Base-by-base conservation (phyloP, 768 basidiomycete species). In the Phylloporus scabripes region DNA sequence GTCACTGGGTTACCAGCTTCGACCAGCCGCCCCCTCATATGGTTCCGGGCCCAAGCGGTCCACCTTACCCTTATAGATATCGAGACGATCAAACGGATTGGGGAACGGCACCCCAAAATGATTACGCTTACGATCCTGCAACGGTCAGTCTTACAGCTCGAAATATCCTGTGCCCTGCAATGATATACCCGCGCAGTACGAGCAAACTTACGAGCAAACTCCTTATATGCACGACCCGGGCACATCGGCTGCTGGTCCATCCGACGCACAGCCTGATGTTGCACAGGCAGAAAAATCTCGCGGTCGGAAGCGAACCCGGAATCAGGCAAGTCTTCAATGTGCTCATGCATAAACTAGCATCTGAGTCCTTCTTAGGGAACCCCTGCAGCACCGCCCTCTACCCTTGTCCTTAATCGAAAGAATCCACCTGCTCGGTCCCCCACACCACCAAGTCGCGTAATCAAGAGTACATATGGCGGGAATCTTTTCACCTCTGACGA, bases 391-490 rank as follows among this genome's bases (percentile, higher is more conserved):
- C 77, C 85, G 5, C 80, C 85, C 12, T 72, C 85, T 9, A 73
- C 79, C 14, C 70, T 89, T 28, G 87, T 88, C 7, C 72, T 77
- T 0, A 87, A 82, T 58, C 76, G 82, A 23, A 77, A 78, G 46
- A 75, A 73, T 28, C 83, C 84, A 0, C 77, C 81, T 17, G 84
- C 84, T 12, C 79, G 89, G 3, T 92, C 89, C 20, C 90, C 90
- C 4, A 88, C 87, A 0, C 90, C 90, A 11, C 90, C 90, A 17
- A 80, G 77, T 5, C 80, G 88, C 14, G 83, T 91, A 18, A 82
- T 92, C 62, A 91, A 89, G 68, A 92, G 89, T 59, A 91, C 89
- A 0, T 92, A 91, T 59, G 90, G 90, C 38, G 90, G 90, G 12
- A 92, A 92, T 60, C 64, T 91, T 33, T 92, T 92, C 60, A 92